phyloP scores from a whole-genome alignment of 2,329 filamentous ascomycete species.

The Cladosporium austrohemisphaericum region DNA sequence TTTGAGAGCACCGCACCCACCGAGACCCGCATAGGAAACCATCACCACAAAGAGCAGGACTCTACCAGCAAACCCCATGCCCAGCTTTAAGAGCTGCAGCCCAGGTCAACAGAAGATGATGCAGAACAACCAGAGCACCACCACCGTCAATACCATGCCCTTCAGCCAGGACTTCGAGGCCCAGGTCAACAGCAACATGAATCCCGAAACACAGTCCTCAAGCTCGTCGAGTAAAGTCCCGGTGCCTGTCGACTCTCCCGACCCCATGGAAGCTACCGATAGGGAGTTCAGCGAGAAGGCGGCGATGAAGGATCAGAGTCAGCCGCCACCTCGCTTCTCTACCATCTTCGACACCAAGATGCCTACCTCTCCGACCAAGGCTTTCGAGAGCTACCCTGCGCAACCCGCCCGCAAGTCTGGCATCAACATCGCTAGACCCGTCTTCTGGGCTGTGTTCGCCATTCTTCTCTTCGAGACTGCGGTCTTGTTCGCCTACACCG shows the following conservation, averaged over 20 bases:
- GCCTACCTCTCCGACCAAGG: constrained; percentile 19
- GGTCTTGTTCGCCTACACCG: constrained; percentile 36
- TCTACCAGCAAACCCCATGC: constrained; percentile 5
- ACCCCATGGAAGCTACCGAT: constrained; percentile 16
- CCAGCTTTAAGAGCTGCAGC: not conserved
- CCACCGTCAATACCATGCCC: constrained; percentile 21
- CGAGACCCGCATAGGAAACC: too few relatives aligned
- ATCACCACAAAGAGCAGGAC: constrained; percentile 13
- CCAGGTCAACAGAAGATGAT: not conserved
- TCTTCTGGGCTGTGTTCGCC: constrained; percentile 32
- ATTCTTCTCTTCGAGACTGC: constrained; percentile 35
- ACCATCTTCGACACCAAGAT: constrained; percentile 26
- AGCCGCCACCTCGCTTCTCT: constrained; percentile 31
- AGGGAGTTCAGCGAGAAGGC: constrained; percentile 24
- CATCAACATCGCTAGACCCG: constrained; percentile 30
- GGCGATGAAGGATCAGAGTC: constrained; percentile 12
- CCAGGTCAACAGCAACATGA: constrained; percentile 32
- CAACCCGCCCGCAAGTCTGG: constrained; percentile 26
- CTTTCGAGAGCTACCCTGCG: constrained; percentile 27
- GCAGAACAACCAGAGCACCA: constrained; percentile 1
- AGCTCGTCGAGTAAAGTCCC: constrained; percentile 19
- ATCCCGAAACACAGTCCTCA: constrained; percentile 16
- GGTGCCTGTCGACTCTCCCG: constrained; percentile 13
- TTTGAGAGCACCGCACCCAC: not conserved
- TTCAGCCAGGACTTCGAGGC: constrained; percentile 32